phyloP scores from a whole-genome alignment of 495 filamentous ascomycete genomes.

The Aspergillus wentii region DNA sequence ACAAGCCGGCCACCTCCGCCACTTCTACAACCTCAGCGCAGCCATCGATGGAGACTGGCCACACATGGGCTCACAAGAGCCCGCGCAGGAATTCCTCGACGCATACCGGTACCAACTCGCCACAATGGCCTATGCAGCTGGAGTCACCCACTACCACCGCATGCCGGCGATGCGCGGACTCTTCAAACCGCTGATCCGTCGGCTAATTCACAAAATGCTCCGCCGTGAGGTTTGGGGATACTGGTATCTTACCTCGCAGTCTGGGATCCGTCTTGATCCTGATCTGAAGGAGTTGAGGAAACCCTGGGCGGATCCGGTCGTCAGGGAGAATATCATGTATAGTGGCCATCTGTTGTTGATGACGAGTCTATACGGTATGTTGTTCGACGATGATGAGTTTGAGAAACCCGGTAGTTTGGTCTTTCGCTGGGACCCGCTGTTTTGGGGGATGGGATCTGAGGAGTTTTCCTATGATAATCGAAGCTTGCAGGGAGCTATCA shows the following conservation, averaged over 20 bases:
- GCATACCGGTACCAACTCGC: constrained; percentile 33
- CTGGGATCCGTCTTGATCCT: constrained; percentile 19
- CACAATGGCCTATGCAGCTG: constrained; percentile 28
- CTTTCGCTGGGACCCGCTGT: constrained; percentile 29
- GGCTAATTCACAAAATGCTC: constrained; percentile 30
- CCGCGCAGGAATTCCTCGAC: constrained; percentile 29
- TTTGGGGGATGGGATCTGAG: constrained; percentile 30
- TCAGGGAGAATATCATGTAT: constrained; percentile 30
- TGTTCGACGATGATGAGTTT: constrained; percentile 31
- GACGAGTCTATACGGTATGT: constrained; percentile 29
- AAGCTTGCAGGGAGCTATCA: constrained; percentile 22
- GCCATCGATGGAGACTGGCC: constrained; percentile 27
- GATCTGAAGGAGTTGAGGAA: constrained; percentile 28
- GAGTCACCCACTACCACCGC: constrained; percentile 26
- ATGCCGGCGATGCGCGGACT: constrained; percentile 20
- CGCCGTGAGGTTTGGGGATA: constrained; percentile 32
- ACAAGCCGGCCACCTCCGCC: constrained; percentile 32
- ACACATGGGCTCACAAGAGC: constrained; percentile 29
- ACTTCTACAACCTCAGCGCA: constrained; percentile 32
- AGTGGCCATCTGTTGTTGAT: constrained; percentile 34
- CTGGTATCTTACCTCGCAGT: constrained; percentile 28
- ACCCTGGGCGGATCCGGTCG: constrained; percentile 32
- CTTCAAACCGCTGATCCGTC: constrained; percentile 15
- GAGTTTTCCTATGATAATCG: constrained; percentile 18
- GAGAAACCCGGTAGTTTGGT: constrained; percentile 18